Percentiles rank a stretch among this genome's conserved stretches.
Evolutionary conservation across 2,329 filamentous ascomycete species (phyloP).

Genomic region (Coniochaeta sp.): DNA sequence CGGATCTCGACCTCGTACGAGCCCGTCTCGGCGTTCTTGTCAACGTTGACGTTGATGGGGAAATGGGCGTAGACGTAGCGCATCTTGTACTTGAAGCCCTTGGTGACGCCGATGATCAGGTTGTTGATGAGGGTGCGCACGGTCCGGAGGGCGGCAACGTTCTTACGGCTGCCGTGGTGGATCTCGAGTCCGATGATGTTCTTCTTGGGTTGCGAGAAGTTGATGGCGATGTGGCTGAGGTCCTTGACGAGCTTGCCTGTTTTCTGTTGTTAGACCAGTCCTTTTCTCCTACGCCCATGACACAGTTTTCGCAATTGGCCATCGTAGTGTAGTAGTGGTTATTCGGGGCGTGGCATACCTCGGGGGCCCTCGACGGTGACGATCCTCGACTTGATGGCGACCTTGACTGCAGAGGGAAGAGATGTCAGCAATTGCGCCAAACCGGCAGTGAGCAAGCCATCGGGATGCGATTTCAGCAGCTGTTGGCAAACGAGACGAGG

Average conservation of each 20-base stretch:
- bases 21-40: constrained; percentile 90
- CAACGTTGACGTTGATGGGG: constrained; percentile 99
- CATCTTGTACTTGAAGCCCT: constrained; percentile 99
- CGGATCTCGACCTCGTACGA: constrained; percentile 93
- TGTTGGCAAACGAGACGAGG: not conserved
- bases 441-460: not conserved
- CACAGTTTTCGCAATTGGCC: not conserved
- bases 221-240: constrained; percentile 92
- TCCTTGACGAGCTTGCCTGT: constrained; percentile 93
- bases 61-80: constrained; percentile 99
- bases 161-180: constrained; percentile 97
- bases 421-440: constrained; percentile 18
- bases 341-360: constrained; percentile 46
- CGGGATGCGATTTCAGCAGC: not conserved
- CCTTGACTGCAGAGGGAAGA: constrained; percentile 66
- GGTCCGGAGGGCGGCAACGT: constrained; percentile 93
- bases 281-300: not conserved
- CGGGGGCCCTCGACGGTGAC: constrained; percentile 96
- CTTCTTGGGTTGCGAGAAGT: constrained; percentile 83
- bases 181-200: constrained; percentile 92
- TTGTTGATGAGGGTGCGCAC: constrained; percentile 98
- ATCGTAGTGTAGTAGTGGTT: not conserved
- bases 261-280: constrained; percentile 20
- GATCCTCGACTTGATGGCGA: constrained; percentile 92
- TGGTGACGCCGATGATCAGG: constrained; percentile 96